These are phyloP conservation scores for Trypanosoma theileri DNA, from an alignment of 208 protist species.

Conservation along the genomic window DNA sequence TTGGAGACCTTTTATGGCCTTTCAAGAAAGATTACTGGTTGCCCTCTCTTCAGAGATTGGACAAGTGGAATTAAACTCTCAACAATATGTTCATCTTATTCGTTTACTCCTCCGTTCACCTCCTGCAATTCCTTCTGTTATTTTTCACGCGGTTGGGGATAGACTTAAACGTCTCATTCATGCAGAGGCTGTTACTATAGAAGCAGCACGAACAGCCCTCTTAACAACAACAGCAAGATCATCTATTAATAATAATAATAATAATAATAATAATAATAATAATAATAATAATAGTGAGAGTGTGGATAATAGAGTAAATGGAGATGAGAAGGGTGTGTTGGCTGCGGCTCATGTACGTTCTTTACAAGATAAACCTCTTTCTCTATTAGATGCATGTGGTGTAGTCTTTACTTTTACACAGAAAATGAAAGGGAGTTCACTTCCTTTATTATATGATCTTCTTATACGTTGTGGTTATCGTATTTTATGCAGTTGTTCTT, in stretches of 20 bases:
- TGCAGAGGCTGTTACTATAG: conserved; percentile 12
- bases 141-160: conserved; percentile 28
- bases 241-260: not conserved
- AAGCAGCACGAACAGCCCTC: not conserved
- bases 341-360: conserved; percentile 15
- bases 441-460: conserved; percentile 31
- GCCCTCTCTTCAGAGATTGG: conserved; percentile 19
- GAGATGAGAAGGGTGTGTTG: conserved; percentile 1
- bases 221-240: too few relatives aligned
- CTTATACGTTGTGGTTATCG: conserved; percentile 25
- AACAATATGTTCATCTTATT: conserved; percentile 25
- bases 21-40: conserved; percentile 27
- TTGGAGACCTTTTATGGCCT: conserved; percentile 26
- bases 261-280: not conserved
- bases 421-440: conserved; percentile 20
- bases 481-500: not conserved
- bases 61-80: conserved; percentile 14
- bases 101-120: conserved; percentile 22
- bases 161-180: conserved; percentile 31
- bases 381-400: conserved; percentile 23
- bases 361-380: conserved; percentile 19
- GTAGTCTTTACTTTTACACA: conserved; percentile 27
- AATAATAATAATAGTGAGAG: not conserved
- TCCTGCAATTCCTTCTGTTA: conserved; percentile 23
- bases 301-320: not conserved